Percentiles rank a stretch among this genome's conserved stretches.
phyloP scores from a whole-genome alignment of 1,139 yeast species.

The Geotrichum histeridarum region DNA sequence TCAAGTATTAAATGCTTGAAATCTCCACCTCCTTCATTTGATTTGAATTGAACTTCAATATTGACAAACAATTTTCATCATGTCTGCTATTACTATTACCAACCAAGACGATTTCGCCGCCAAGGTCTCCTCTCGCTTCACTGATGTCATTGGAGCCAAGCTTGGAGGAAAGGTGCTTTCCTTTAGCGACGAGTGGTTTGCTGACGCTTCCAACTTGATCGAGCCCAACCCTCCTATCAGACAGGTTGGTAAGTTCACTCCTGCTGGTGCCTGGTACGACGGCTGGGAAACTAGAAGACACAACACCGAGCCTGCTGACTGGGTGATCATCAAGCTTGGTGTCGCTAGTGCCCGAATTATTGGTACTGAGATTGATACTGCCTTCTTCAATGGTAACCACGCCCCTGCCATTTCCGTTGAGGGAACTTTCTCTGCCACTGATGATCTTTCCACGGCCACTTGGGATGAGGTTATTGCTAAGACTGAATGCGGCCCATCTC shows the following conservation, averaged over 20 bases:
- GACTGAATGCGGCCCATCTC: slow-evolving; percentile 81
- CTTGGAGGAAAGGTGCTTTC: slow-evolving; percentile 69
- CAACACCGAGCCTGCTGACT: slow-evolving; percentile 75
- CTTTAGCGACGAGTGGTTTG: slow-evolving; percentile 90
- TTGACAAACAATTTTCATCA: neutral
- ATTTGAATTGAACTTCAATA: neutral
- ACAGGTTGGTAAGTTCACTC: slow-evolving; percentile 72
- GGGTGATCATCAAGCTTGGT: slow-evolving; percentile 78
- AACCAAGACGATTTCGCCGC: slow-evolving; percentile 16
- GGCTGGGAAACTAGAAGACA: slow-evolving; percentile 98
- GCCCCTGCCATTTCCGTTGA: slow-evolving; percentile 88
- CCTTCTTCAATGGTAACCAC: slow-evolving; percentile 89
- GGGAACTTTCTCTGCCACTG: slow-evolving; percentile 46
- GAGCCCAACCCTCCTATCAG: slow-evolving; percentile 74
- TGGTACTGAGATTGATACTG: slow-evolving; percentile 88
- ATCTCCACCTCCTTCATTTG: neutral
- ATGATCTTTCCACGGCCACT: slow-evolving; percentile 36
- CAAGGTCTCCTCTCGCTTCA: slow-evolving; percentile 16
- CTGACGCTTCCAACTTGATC: slow-evolving; percentile 83
- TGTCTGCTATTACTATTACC: slow-evolving; percentile 12
- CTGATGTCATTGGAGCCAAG: slow-evolving; percentile 71
- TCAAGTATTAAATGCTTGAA: neutral
- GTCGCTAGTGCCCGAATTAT: slow-evolving; percentile 73
- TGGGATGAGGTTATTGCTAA: slow-evolving; percentile 72
- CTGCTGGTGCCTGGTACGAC: slow-evolving; percentile 94